A percentile compares a stretch with the other conserved stretches of the same genome.
These are phyloP conservation scores for Penicillium carneum DNA, from an alignment of 2,329 filamentous ascomycete genomes.

Conservation along the genomic window DNA sequence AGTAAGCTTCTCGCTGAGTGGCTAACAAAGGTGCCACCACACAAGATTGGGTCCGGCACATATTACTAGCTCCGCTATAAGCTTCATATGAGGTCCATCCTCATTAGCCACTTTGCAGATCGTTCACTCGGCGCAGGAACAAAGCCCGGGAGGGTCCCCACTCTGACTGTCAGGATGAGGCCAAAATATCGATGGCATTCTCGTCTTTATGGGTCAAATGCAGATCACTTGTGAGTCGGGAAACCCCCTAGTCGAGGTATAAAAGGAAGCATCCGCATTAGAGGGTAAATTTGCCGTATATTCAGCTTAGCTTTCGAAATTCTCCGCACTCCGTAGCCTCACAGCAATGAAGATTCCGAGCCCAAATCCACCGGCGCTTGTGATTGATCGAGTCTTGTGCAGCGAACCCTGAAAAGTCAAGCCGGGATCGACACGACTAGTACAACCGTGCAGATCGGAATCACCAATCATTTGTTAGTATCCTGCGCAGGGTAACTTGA, in stretches of 20 bases:
- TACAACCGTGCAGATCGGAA: neutral
- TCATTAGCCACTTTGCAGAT: conserved; percentile 35
- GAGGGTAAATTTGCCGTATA: neutral
- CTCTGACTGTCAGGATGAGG: neutral
- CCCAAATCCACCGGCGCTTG: neutral
- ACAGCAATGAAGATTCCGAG: neutral
- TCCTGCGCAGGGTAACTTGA: neutral
- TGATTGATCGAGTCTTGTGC: neutral
- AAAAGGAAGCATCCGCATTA: neutral
- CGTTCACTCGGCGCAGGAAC: neutral
- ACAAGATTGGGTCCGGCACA: conserved; percentile 11
- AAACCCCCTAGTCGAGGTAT: no score
- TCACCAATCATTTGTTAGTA: neutral
- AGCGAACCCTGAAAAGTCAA: neutral
- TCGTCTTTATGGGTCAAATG: neutral
- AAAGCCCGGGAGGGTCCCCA: neutral
- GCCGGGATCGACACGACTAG: neutral
- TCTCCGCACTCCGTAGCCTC: neutral
- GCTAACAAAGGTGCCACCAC: conserved; percentile 3
- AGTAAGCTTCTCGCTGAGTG: conserved; percentile 19
- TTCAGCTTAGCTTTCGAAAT: no score
- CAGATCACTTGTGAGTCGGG: neutral
- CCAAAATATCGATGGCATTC: neutral
- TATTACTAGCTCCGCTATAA: conserved; percentile 22
- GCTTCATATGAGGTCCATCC: conserved; percentile 28